A percentile compares a stretch with the other conserved stretches of the same genome.
phyloP scores from a whole-genome alignment of 208 protist genomes.

The Wallacemonas rigidus region DNA sequence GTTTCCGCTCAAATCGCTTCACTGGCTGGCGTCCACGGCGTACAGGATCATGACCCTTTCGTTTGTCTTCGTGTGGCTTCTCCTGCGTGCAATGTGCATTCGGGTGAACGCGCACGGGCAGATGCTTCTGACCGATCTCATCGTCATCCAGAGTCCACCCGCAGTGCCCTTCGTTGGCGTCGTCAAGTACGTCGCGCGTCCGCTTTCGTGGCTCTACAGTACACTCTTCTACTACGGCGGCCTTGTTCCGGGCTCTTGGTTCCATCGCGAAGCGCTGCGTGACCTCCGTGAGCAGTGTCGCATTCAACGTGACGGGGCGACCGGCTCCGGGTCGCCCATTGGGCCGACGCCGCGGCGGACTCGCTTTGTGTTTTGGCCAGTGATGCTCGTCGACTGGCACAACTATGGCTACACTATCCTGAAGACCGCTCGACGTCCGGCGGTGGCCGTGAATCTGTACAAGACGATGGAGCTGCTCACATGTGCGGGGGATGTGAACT shows the following conservation, averaged over 20 bases:
- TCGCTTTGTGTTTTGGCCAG: conserved; percentile 43
- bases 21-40: conserved; percentile 61
- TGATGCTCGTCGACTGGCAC: conserved; percentile 91
- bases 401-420: conserved; percentile 93
- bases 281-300: conserved; percentile 54
- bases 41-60: conserved; percentile 51
- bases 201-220: conserved; percentile 59
- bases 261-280: conserved; percentile 51
- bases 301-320: conserved; percentile 14
- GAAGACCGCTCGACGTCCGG: conserved; percentile 47
- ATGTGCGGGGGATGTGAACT: conserved; percentile 67
- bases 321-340: not conserved
- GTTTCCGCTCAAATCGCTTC: conserved; percentile 44
- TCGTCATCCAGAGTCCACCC: conserved; percentile 84
- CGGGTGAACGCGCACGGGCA: conserved; percentile 76
- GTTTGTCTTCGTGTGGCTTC: conserved; percentile 43
- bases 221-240: conserved; percentile 70
- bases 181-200: conserved; percentile 68
- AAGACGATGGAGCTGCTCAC: conserved; percentile 64
- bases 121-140: conserved; percentile 61
- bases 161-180: conserved; percentile 81
- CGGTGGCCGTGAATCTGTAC: conserved; percentile 60
- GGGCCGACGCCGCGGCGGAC: not conserved
- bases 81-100: conserved; percentile 52
- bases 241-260: conserved; percentile 71